These are phyloP conservation scores for Mucuna pruriens DNA, from an alignment of 306 rosid genomes.

Conservation along the genomic window DNA sequence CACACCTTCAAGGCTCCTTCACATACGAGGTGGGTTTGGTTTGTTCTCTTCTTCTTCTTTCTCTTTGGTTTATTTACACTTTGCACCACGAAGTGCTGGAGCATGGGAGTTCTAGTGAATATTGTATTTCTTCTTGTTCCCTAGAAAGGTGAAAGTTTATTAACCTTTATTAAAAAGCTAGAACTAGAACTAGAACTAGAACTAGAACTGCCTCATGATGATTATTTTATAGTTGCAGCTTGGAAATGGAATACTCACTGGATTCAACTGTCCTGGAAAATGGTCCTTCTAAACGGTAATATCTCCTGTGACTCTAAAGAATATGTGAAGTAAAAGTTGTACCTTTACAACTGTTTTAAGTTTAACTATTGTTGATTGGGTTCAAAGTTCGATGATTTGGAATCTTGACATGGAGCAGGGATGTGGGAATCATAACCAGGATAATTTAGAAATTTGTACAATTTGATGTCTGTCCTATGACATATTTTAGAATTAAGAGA, in stretches of 20 bases:
- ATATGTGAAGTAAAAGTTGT: constrained; percentile 5
- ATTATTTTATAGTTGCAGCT: constrained; percentile 45
- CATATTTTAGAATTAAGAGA: background rate
- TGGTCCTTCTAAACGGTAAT: constrained; percentile 72
- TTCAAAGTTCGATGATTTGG: constrained; percentile 19
- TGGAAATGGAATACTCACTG: constrained; percentile 60
- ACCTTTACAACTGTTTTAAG: background rate
- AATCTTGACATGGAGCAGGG: constrained; percentile 16
- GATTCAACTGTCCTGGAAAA: constrained; percentile 59
- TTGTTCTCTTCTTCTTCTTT: constrained; percentile 27
- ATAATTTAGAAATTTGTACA: constrained; percentile 10
- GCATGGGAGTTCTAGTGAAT: background rate
- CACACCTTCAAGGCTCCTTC: constrained; percentile 47
- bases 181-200: too few species aligned
- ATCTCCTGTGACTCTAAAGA: constrained; percentile 5
- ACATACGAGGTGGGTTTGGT: constrained; percentile 50
- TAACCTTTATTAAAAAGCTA: background rate
- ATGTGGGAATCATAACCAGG: background rate
- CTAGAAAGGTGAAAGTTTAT: background rate
- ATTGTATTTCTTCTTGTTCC: background rate
- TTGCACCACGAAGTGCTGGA: background rate
- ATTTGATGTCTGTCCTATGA: background rate
- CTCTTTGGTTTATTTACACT: constrained; percentile 29
- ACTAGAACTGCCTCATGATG: constrained; percentile 16
- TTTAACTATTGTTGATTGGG: background rate